Conservation (phyloP, 31 red algal genomes). For the Porphyra umbilicalis region DNA sequence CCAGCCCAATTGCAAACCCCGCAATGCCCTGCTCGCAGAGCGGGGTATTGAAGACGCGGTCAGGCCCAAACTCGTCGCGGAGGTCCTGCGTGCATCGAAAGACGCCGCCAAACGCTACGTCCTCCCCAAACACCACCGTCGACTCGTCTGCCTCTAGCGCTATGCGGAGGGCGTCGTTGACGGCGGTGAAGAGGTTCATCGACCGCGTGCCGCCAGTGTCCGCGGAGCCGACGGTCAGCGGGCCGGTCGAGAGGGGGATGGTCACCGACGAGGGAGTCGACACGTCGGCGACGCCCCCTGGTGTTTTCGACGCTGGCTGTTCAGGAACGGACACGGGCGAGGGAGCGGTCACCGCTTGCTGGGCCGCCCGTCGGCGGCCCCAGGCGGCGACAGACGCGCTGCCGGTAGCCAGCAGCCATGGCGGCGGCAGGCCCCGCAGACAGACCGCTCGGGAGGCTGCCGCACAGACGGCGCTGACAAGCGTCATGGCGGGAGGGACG, state of each 20-base stretch:
- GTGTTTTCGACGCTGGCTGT: neutral
- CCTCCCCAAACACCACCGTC: slow-evolving; percentile 66
- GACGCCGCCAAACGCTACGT: slow-evolving; percentile 60
- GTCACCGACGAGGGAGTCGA: neutral
- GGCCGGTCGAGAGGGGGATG: neutral
- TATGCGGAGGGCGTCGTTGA: slow-evolving; percentile 16
- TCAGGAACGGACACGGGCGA: neutral
- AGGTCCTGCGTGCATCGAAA: slow-evolving; percentile 38
- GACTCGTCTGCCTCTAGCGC: slow-evolving; percentile 30
- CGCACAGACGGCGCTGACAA: neutral
- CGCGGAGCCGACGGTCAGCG: neutral
- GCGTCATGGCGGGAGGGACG: neutral
- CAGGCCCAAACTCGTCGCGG: slow-evolving; percentile 20
- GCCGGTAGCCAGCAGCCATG: neutral
- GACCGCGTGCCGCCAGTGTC: neutral
- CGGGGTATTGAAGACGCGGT: slow-evolving; percentile 51
- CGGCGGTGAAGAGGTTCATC: slow-evolving; percentile 46
- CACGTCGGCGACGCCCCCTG: neutral
- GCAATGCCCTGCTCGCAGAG: slow-evolving; percentile 47
- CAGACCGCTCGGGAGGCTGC: neutral
- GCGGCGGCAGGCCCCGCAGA: neutral
- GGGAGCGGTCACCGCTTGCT: neutral
- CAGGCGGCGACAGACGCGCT: neutral
- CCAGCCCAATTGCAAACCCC: slow-evolving; percentile 31
- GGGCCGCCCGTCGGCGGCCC: neutral